Percentiles rank a stretch among this genome's conserved stretches.
Evolutionary conservation across 345 rosid species (phyloP).

Genomic region (Pistacia vera): DNA sequence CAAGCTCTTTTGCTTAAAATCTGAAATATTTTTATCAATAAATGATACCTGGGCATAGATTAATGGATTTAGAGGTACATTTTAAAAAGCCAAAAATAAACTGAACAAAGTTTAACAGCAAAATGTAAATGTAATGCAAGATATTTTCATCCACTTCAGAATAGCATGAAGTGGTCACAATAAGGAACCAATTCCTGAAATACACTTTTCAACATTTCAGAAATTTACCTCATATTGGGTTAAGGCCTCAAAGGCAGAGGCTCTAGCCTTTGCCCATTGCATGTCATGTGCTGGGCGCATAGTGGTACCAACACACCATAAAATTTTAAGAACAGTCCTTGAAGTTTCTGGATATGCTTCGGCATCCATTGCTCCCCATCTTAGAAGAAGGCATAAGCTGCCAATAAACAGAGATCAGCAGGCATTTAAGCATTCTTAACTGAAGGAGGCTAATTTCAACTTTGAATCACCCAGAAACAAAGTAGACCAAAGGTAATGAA

Average conservation of each 20-base stretch:
- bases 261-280: slow-evolving; percentile 77
- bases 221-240: slow-evolving; percentile 68
- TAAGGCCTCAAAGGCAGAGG: slow-evolving; percentile 72
- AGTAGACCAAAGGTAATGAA: neutral
- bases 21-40: slow-evolving; percentile 51
- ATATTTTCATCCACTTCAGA: neutral
- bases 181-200: neutral
- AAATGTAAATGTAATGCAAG: neutral
- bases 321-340: slow-evolving; percentile 60
- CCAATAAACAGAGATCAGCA: slow-evolving; percentile 18
- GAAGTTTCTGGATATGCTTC: slow-evolving; percentile 84
- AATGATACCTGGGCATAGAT: slow-evolving; percentile 53
- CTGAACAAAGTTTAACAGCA: neutral
- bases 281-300: slow-evolving; percentile 34
- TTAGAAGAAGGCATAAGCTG: slow-evolving; percentile 76
- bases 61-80: slow-evolving; percentile 3
- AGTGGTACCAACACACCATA: slow-evolving; percentile 67
- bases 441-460: slow-evolving; percentile 5
- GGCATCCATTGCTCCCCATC: slow-evolving; percentile 96
- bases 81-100: neutral
- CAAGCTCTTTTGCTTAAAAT: slow-evolving; percentile 55
- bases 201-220: slow-evolving; percentile 4
- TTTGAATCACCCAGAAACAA: slow-evolving; percentile 1
- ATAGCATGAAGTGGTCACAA: neutral
- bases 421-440: slow-evolving; percentile 2